Conservation (phyloP, 176 grass and related monocot species). For the Microstegium vimineum region DNA sequence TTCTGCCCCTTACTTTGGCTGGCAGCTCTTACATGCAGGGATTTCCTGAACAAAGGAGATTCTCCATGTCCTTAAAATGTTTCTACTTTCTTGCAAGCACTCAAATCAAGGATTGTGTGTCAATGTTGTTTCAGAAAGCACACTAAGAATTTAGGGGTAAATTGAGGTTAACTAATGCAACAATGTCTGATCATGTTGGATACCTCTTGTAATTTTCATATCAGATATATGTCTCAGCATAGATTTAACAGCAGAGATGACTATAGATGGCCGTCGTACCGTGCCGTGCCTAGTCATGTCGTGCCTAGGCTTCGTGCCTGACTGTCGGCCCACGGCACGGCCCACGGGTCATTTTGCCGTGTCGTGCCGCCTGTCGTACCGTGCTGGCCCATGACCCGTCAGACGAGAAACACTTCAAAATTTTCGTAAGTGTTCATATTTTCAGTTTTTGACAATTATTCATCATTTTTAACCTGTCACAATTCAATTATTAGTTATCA, state of each 20-base stretch:
- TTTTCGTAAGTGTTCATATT: too few species aligned
- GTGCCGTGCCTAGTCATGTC: too few species aligned
- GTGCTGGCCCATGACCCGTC: too few species aligned
- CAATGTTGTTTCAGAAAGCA: neutral
- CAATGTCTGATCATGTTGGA: neutral
- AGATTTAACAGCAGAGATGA: conserved; percentile 15
- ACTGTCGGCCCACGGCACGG: too few species aligned
- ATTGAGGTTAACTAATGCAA: neutral
- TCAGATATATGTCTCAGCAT: neutral
- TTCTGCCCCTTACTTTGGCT: neutral
- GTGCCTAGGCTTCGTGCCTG: too few species aligned
- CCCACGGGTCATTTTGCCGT: too few species aligned
- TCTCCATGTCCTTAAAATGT: neutral
- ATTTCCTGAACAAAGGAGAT: conserved; percentile 29
- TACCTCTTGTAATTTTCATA: neutral
- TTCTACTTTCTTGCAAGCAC: conserved; percentile 3
- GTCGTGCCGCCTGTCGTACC: too few species aligned
- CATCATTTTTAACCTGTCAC: too few species aligned
- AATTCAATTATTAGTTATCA: too few species aligned
- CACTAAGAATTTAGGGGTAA: neutral
- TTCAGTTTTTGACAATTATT: too few species aligned
- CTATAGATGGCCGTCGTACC: too few species aligned
- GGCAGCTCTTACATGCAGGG: conserved; percentile 24
- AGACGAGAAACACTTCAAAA: too few species aligned
- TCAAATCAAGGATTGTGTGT: neutral